A percentile compares a stretch with the other conserved stretches of the same genome.
These are phyloP conservation scores for Phytophthora capsici DNA, from an alignment of 352 stramenopile species.

Conservation along the genomic window DNA sequence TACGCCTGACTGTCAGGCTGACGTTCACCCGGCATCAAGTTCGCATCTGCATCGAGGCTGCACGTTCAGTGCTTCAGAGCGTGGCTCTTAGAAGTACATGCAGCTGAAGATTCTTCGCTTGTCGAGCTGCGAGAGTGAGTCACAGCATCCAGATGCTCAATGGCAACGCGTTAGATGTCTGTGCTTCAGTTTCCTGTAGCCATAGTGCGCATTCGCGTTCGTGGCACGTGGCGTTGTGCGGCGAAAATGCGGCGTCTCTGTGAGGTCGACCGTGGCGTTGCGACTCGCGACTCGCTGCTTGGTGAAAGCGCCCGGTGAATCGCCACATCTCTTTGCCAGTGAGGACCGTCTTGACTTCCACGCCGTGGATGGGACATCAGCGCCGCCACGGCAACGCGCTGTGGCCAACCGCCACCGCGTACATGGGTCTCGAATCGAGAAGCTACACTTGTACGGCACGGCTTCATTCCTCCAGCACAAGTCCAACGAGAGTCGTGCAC, in stretches of 20 bases:
- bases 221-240: conserved; percentile 7
- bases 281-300: conserved; percentile 4
- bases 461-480: conserved; percentile 1
- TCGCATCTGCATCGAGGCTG: no score
- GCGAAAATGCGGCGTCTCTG: conserved; percentile 18
- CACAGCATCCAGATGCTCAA: no score
- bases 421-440: no score
- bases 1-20: not conserved
- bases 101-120: no score
- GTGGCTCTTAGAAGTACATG: conserved; percentile 3
- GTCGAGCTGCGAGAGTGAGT: no score
- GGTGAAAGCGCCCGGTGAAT: conserved; percentile 12
- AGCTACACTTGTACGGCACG: no score
- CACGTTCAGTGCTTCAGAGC: not conserved
- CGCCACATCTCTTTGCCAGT: conserved; percentile 14
- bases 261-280: conserved; percentile 6
- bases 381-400: not conserved
- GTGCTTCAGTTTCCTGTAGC: not conserved
- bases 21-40: no score
- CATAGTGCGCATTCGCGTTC: conserved; percentile 1
- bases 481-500: conserved; percentile 3
- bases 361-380: conserved; percentile 3
- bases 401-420: not conserved
- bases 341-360: conserved; percentile 17
- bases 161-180: no score